A percentile compares a stretch with the other conserved stretches of the same genome.
phyloP scores from a whole-genome alignment of 352 stramenopile species.

The Pythium diclinum region DNA sequence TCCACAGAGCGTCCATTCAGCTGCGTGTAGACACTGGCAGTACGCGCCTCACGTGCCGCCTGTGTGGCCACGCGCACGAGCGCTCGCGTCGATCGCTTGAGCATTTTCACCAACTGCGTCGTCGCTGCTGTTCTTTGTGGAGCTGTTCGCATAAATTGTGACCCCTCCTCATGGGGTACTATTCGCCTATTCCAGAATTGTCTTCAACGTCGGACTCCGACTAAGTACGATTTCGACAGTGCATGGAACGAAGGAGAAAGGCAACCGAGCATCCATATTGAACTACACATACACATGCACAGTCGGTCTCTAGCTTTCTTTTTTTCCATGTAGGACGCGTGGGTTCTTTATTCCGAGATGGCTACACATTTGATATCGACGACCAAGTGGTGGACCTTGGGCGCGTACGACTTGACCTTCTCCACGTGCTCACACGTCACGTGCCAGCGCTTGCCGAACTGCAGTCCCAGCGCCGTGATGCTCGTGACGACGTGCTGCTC shows the following conservation, averaged over 20 bases:
- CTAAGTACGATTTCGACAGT: background rate
- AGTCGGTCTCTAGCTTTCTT: too few relatives aligned
- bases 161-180: background rate
- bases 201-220: background rate
- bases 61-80: constrained; percentile 5
- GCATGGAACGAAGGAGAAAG: background rate
- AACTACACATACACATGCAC: too few relatives aligned
- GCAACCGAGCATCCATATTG: background rate
- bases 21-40: background rate
- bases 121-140: constrained; percentile 11
- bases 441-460: constrained; percentile 55
- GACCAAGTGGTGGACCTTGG: constrained; percentile 88
- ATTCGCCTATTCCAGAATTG: background rate
- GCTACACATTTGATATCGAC: constrained; percentile 51
- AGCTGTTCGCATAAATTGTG: background rate
- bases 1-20: background rate
- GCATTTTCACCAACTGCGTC: constrained; percentile 13
- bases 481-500: constrained; percentile 54
- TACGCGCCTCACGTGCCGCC: constrained; percentile 4
- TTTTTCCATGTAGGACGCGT: background rate
- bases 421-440: constrained; percentile 87
- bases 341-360: constrained; percentile 12
- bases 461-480: constrained; percentile 43
- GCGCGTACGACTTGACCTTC: constrained; percentile 91
- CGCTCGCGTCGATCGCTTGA: background rate